Base-by-base conservation (phyloP, 2,329 filamentous ascomycete genomes). In the Neobulgaria alba region DNA sequence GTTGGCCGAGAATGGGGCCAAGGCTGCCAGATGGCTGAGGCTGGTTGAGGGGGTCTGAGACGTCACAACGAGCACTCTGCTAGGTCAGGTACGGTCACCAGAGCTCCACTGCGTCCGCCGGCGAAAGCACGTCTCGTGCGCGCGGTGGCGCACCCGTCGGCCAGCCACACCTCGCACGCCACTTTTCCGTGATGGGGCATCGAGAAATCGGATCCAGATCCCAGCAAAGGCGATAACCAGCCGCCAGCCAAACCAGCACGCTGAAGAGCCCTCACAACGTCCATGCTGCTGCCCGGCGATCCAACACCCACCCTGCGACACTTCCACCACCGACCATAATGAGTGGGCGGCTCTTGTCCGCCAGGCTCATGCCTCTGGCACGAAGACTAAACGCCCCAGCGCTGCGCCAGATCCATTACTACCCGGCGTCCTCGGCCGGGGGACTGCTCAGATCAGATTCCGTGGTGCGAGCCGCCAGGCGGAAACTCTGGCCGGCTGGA, bases 401-500 rank as follows among this genome's bases (percentile, higher is more conserved):
- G 55, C 7, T 26, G 7, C 81, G 82, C 55, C 74, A 79, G 60
- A 68, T 83, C 53, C 78, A 85, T 63, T 77, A 66, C 49, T 49
- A 55, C 39, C 60, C 63, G 30, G 58, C 71, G 47, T 69, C 80
- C 44, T 75, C 79, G 23, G 77, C 78, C 10, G 79, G 81, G 41
- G 82, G 83, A 18, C 72, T 88, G 26, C 70, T 86, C 45, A 72
- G 79, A 53, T 71, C 78, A 50, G 75, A 85, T 64, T 71, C 73
- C 47, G 68, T 74, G 53, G 68, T 79, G 53, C 73, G 79, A 56
- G 67, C 73, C 58, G 68, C 76, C 57, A 67, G 75, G 61, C 69
- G 73, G 41, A 75, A 81, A 47, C 72, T 80, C 61, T 92, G 85
- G 82, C 81, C 85, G n/a, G 70, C 80, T 10, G 84, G 83, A 29